phyloP scores from a whole-genome alignment of 2,329 filamentous ascomycete species.

The Ophiosphaerella herpotricha region DNA sequence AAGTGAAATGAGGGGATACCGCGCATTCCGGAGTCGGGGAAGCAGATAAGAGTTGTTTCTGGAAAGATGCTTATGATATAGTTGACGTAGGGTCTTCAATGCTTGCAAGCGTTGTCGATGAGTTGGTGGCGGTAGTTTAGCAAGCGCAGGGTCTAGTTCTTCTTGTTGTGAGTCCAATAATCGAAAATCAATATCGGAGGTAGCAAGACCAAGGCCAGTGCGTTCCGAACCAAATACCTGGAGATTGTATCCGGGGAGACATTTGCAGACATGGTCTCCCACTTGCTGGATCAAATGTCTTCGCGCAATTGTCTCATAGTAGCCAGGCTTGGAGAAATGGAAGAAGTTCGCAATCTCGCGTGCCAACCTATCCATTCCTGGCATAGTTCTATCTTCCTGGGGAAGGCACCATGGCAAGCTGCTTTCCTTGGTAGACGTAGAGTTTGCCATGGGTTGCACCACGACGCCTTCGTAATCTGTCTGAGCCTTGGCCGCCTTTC shows the following conservation, averaged over 20 bases:
- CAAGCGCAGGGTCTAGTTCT: slow-evolving; percentile 2
- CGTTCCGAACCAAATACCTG: slow-evolving; percentile 59
- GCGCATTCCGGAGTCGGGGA: slow-evolving; percentile 28
- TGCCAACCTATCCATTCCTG: slow-evolving; percentile 22
- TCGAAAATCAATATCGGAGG: slow-evolving; percentile 61
- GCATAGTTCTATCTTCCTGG: background rate
- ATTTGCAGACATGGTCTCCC: slow-evolving; percentile 15
- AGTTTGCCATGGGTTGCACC: slow-evolving; percentile 14
- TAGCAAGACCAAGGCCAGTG: slow-evolving; percentile 57
- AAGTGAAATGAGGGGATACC: slow-evolving; percentile 49
- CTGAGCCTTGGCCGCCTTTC: slow-evolving; percentile 9
- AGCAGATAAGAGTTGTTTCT: slow-evolving; percentile 14
- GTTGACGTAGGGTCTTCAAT: slow-evolving; percentile 2
- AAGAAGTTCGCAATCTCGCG: slow-evolving; percentile 35
- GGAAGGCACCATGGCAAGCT: slow-evolving; percentile 24
- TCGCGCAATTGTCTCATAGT: slow-evolving; percentile 48
- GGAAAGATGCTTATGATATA: slow-evolving; percentile 6
- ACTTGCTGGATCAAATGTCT: slow-evolving; percentile 40
- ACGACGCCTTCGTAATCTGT: slow-evolving; percentile 24
- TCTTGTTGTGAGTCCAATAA: slow-evolving; percentile 20
- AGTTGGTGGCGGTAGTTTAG: slow-evolving; percentile 25
- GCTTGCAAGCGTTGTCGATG: slow-evolving; percentile 8
- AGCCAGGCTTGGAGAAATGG: slow-evolving; percentile 43
- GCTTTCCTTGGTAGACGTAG: slow-evolving; percentile 7
- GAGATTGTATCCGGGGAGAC: slow-evolving; percentile 33